These are phyloP conservation scores for Paragyromitra xinjiangensis DNA, from an alignment of 495 filamentous ascomycete species.

Conservation along the genomic window DNA sequence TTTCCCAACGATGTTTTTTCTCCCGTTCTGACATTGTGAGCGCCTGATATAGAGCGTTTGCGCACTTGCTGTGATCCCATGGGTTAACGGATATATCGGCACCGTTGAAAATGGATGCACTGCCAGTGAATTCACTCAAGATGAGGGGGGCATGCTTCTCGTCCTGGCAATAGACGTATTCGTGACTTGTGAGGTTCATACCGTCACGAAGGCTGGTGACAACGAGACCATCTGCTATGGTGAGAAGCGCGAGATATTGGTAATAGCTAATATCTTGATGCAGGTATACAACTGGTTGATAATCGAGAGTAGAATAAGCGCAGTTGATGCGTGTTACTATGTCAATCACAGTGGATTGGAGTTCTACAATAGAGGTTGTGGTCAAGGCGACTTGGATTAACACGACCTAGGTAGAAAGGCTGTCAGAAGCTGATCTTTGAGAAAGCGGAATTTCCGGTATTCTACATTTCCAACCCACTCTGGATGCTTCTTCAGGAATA, in stretches of 20 bases:
- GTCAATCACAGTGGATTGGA: conserved; percentile 85
- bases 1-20: conserved; percentile 75
- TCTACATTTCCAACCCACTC: conserved; percentile 79
- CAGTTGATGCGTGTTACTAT: conserved; percentile 94
- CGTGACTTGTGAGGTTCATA: conserved; percentile 93
- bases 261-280: conserved; percentile 91
- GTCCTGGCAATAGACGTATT: conserved; percentile 92
- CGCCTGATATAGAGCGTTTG: conserved; percentile 80
- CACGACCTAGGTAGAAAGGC: conserved; percentile 65
- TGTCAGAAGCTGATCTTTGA: conserved; percentile 22
- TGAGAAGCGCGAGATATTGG: conserved; percentile 87
- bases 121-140: conserved; percentile 91
- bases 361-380: conserved; percentile 82
- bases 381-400: conserved; percentile 93
- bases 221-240: conserved; percentile 87
- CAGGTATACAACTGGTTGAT: conserved; percentile 91
- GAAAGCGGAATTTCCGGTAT: neutral
- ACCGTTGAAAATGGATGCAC: conserved; percentile 80
- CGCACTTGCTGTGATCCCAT: conserved; percentile 88
- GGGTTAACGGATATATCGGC: conserved; percentile 86
- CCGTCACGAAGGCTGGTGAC: conserved; percentile 92
- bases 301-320: conserved; percentile 82
- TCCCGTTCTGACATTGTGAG: conserved; percentile 78
- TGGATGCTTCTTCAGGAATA: conserved; percentile 91
- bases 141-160: conserved; percentile 88